Conservation (phyloP, 306 rosid genomes). For the Medicago ruthenica region DNA sequence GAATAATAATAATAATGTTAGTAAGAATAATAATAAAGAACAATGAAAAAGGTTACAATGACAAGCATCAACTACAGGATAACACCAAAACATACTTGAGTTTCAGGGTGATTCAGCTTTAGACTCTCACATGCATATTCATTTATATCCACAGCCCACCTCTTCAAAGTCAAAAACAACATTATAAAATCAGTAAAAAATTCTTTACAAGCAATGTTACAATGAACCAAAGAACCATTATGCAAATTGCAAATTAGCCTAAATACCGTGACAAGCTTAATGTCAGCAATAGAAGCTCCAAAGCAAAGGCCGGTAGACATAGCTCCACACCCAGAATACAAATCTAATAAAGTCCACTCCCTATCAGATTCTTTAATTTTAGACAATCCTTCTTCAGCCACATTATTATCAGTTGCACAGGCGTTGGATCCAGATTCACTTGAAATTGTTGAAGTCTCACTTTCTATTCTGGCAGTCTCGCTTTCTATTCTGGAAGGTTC, state of each 20-base stretch:
- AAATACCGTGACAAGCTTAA: conserved; percentile 55
- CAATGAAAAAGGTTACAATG: not conserved
- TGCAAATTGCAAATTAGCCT: not conserved
- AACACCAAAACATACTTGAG: conserved; percentile 39
- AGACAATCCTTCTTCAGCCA: not conserved
- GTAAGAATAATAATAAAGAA: too few relatives aligned
- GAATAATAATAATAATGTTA: too few relatives aligned
- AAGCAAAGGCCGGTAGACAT: conserved; percentile 61
- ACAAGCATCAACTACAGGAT: not conserved
- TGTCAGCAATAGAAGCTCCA: conserved; percentile 49
- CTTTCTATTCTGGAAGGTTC: conserved; percentile 17
- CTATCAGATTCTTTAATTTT: not conserved
- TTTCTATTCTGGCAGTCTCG: not conserved
- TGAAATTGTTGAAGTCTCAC: conserved; percentile 43
- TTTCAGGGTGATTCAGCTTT: conserved; percentile 54
- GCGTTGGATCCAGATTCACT: conserved; percentile 36
- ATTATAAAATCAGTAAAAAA: not conserved
- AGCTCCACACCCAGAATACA: conserved; percentile 60
- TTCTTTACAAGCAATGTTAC: not conserved
- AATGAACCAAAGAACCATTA: not conserved
- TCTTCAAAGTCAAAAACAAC: conserved; percentile 34
- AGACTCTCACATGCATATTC: conserved; percentile 47
- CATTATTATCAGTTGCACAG: not conserved
- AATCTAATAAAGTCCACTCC: conserved; percentile 44
- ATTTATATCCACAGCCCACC: conserved; percentile 60